Evolutionary conservation across 23 red algal genomes (phyloP).

Genomic region (Gracilaria domingensis): DNA sequence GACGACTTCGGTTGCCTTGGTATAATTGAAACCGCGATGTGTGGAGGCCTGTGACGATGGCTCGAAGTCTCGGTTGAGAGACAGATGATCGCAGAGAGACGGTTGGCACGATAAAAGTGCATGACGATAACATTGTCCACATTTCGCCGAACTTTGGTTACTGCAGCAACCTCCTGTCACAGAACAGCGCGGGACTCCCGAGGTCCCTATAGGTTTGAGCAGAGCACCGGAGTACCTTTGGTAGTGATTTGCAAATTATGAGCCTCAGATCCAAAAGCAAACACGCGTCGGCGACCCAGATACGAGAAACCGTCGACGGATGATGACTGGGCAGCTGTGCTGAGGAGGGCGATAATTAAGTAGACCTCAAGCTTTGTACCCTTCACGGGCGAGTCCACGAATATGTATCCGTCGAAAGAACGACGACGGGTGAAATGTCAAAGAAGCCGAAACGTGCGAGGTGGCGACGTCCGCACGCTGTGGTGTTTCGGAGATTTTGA

Average conservation of each 20-base stretch:
- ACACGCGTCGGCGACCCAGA: neutral
- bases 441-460: too few species aligned
- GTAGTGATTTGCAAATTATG: neutral
- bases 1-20: neutral
- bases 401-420: too few species aligned
- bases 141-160: neutral
- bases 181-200: neutral
- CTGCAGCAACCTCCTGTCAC: neutral
- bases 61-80: neutral
- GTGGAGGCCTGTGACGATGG: neutral
- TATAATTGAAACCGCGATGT: neutral
- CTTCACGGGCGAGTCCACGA: too few species aligned
- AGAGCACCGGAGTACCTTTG: too few species aligned
- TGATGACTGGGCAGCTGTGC: too few species aligned
- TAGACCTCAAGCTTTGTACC: neutral
- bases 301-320: too few species aligned
- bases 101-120: neutral
- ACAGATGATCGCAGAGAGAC: neutral
- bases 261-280: neutral
- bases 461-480: neutral
- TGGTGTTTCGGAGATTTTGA: constrained; percentile 4
- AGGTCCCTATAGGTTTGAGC: neutral
- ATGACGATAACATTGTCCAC: neutral
- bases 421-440: too few species aligned
- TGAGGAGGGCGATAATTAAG: neutral